phyloP scores from a whole-genome alignment of 176 grass and related monocot species.

The Canna indica region DNA sequence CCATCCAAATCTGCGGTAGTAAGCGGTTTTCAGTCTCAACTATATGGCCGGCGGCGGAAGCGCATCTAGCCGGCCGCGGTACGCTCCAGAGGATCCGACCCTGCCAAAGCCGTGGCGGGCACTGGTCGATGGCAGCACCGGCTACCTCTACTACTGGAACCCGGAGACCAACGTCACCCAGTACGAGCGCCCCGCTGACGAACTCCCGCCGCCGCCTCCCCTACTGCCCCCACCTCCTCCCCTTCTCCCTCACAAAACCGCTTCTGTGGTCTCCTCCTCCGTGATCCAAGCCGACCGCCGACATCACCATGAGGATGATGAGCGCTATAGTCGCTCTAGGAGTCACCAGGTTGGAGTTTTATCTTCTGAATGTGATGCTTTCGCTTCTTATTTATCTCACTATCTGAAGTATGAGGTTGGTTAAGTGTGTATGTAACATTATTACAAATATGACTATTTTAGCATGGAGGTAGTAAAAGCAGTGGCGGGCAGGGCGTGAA shows the following conservation, averaged over 20 bases:
- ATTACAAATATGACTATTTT: slow-evolving; percentile 2
- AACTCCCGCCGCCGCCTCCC: slow-evolving; percentile 48
- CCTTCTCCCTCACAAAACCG: slow-evolving; percentile 21
- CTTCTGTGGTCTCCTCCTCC: slow-evolving; percentile 5
- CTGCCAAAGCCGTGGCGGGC: slow-evolving; percentile 94
- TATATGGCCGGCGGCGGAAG: slow-evolving; percentile 7
- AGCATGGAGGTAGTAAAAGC: slow-evolving; percentile 18
- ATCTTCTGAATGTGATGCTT: background rate
- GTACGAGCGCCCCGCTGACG: slow-evolving; percentile 68
- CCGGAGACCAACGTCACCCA: slow-evolving; percentile 86
- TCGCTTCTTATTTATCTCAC: background rate
- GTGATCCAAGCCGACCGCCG: slow-evolving; percentile 19
- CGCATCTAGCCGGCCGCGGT: slow-evolving; percentile 38
- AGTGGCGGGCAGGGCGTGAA: slow-evolving; percentile 4
- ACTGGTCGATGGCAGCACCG: slow-evolving; percentile 80
- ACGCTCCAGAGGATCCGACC: slow-evolving; percentile 82
- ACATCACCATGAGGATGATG: slow-evolving; percentile 36
- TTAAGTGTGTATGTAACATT: background rate
- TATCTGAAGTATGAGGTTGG: background rate
- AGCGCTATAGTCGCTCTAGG: slow-evolving; percentile 13
- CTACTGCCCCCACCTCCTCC: slow-evolving; percentile 39
- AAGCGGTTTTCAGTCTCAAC: background rate
- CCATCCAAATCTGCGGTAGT: background rate
- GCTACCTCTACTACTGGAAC: slow-evolving; percentile 99
- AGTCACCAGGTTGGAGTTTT: slow-evolving; percentile 22